phyloP scores from a whole-genome alignment of 2,329 filamentous ascomycete genomes.

The Colletotrichum simmondsii region DNA sequence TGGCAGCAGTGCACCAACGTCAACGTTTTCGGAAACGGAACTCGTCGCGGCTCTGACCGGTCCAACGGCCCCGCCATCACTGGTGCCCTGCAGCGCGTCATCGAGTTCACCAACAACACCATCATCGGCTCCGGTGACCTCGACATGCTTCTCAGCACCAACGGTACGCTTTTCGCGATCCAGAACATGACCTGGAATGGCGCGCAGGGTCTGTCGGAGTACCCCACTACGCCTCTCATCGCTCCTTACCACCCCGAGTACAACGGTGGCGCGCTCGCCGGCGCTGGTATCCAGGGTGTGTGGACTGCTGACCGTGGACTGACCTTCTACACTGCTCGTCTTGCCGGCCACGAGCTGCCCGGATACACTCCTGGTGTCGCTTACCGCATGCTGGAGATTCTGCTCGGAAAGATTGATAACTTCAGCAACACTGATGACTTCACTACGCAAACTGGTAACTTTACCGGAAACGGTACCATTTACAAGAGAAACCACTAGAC shows the following conservation, averaged over 20 bases:
- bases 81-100: constrained; percentile 39
- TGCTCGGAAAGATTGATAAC: constrained; percentile 40
- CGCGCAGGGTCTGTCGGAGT: constrained; percentile 68
- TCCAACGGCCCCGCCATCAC: constrained; percentile 19
- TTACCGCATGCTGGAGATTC: constrained; percentile 42
- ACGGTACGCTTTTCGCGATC: constrained; percentile 72
- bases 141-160: constrained; percentile 69
- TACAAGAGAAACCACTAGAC: not conserved
- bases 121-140: constrained; percentile 43
- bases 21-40: constrained; percentile 40
- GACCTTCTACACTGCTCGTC: constrained; percentile 33
- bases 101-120: constrained; percentile 45
- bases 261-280: constrained; percentile 35
- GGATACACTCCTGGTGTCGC: constrained; percentile 42
- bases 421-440: constrained; percentile 30
- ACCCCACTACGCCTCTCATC: constrained; percentile 46
- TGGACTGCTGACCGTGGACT: constrained; percentile 34
- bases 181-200: constrained; percentile 81
- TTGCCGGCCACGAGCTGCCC: constrained; percentile 40
- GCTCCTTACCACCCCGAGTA: constrained; percentile 42
- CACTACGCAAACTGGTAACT: constrained; percentile 16
- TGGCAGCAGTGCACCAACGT: constrained; percentile 41
- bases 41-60: constrained; percentile 17
- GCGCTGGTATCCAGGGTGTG: constrained; percentile 27
- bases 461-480: not conserved